Evolutionary conservation across 2,329 filamentous ascomycete genomes (phyloP).

Genomic region (Geosmithia putterillii): DNA sequence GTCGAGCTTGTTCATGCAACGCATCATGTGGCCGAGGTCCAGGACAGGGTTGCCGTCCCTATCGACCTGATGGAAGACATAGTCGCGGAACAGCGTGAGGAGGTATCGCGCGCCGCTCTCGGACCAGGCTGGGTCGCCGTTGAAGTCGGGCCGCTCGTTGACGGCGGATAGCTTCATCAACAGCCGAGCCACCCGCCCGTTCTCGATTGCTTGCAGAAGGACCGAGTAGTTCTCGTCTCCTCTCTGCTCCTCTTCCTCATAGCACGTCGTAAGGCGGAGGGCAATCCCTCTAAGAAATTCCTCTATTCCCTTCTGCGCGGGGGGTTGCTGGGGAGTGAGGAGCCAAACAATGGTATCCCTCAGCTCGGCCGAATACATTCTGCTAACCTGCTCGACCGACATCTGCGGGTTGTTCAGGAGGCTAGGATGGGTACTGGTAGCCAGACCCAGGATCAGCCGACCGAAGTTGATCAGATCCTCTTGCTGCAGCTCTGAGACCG

Average conservation of each 20-base stretch:
- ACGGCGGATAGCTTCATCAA: slow-evolving; percentile 74
- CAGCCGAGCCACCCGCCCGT: slow-evolving; percentile 71
- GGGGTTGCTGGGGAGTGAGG: slow-evolving; percentile 48
- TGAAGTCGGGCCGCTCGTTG: slow-evolving; percentile 80
- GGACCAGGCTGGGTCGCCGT: slow-evolving; percentile 68
- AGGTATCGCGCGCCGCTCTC: slow-evolving; percentile 89
- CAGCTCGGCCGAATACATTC: slow-evolving; percentile 66
- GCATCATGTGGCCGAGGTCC: slow-evolving; percentile 78
- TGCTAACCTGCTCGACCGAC: slow-evolving; percentile 63
- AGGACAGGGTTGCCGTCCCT: slow-evolving; percentile 69
- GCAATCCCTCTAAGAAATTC: slow-evolving; percentile 70
- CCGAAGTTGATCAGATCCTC: slow-evolving; percentile 82
- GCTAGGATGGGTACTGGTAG: slow-evolving; percentile 49
- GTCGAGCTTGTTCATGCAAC: slow-evolving; percentile 84
- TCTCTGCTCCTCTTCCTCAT: slow-evolving; percentile 69
- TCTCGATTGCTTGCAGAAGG: slow-evolving; percentile 74
- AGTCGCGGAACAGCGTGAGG: slow-evolving; percentile 90
- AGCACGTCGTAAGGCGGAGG: slow-evolving; percentile 58
- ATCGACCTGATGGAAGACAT: slow-evolving; percentile 94
- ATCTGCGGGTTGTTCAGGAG: slow-evolving; percentile 51
- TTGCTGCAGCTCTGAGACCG: slow-evolving; percentile 67
- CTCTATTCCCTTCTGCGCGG: slow-evolving; percentile 58
- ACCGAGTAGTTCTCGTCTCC: slow-evolving; percentile 59
- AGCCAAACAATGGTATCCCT: slow-evolving; percentile 76
- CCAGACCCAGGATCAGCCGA: slow-evolving; percentile 70